Evolutionary conservation across 805 yeast species (phyloP).

Genomic region (Millerozyma acaciae): DNA sequence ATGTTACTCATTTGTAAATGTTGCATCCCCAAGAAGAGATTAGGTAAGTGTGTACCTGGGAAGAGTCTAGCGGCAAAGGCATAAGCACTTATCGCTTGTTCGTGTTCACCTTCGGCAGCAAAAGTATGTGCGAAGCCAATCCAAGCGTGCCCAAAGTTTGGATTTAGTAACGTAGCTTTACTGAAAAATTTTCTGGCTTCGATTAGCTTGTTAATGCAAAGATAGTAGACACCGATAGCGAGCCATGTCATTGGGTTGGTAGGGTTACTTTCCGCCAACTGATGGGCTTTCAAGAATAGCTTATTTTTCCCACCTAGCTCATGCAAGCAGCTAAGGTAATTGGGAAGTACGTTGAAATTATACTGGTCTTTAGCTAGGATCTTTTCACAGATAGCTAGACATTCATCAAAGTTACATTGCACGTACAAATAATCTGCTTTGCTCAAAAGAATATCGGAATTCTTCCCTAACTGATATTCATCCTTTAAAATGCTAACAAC

Average conservation of each 20-base stretch:
- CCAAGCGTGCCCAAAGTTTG: slow-evolving; percentile 95
- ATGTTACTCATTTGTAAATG: slow-evolving; percentile 83
- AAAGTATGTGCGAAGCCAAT: slow-evolving; percentile 97
- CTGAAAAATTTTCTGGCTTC: slow-evolving; percentile 88
- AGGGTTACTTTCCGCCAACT: slow-evolving; percentile 80
- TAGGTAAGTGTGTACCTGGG: slow-evolving; percentile 87
- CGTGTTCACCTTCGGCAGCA: slow-evolving; percentile 98
- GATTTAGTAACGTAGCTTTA: slow-evolving; percentile 82
- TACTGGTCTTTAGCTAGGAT: slow-evolving; percentile 58
- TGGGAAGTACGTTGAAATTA: slow-evolving; percentile 69
- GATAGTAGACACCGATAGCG: slow-evolving; percentile 86
- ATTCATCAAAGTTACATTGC: slow-evolving; percentile 75
- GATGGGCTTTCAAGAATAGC: slow-evolving; percentile 76
- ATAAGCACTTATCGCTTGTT: slow-evolving; percentile 95
- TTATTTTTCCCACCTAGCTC: slow-evolving; percentile 82
- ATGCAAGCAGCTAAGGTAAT: slow-evolving; percentile 76
- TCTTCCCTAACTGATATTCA: slow-evolving; percentile 66
- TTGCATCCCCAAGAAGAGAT: slow-evolving; percentile 92
- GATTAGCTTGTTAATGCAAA: slow-evolving; percentile 62
- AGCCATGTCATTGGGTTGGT: slow-evolving; percentile 83
- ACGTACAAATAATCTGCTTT: slow-evolving; percentile 67
- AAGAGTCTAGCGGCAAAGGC: slow-evolving; percentile 92
- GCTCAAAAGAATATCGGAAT: slow-evolving; percentile 64
- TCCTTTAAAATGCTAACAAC: slow-evolving; percentile 64
- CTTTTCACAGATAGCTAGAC: slow-evolving; percentile 68